phyloP scores from a whole-genome alignment of 176 grass and related monocot species.

The Oryza nivara region DNA sequence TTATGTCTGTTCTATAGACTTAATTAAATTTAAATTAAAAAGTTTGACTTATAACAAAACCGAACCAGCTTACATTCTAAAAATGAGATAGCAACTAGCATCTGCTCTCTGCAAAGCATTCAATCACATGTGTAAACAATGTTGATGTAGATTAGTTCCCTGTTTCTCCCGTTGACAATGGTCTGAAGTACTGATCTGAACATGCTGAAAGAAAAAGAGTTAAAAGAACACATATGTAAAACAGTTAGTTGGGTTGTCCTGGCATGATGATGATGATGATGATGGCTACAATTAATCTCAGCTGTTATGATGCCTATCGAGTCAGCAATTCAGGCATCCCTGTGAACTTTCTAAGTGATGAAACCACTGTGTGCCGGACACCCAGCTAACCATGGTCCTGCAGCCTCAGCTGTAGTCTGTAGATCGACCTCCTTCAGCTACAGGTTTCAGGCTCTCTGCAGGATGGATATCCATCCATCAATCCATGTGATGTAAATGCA shows the following conservation, averaged over 20 bases:
- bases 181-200: neutral
- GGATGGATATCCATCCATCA: neutral
- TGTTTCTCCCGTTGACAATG: neutral
- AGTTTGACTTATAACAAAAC: no score
- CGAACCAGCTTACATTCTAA: no score
- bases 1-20: no score
- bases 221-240: neutral
- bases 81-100: no score
- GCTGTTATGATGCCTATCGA: neutral
- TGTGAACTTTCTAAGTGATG: neutral
- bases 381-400: neutral
- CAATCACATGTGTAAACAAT: neutral
- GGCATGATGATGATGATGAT: neutral
- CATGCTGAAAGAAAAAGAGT: neutral
- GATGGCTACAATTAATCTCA: neutral
- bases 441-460: neutral
- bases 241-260: neutral
- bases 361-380: neutral
- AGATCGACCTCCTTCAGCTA: neutral
- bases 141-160: neutral
- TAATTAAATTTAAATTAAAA: no score
- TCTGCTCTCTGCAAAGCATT: neutral
- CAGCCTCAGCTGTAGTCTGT: neutral
- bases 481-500: neutral
- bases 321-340: neutral